phyloP scores from a whole-genome alignment of 2,329 filamentous ascomycete species.

The Dactylellina leptospora region DNA sequence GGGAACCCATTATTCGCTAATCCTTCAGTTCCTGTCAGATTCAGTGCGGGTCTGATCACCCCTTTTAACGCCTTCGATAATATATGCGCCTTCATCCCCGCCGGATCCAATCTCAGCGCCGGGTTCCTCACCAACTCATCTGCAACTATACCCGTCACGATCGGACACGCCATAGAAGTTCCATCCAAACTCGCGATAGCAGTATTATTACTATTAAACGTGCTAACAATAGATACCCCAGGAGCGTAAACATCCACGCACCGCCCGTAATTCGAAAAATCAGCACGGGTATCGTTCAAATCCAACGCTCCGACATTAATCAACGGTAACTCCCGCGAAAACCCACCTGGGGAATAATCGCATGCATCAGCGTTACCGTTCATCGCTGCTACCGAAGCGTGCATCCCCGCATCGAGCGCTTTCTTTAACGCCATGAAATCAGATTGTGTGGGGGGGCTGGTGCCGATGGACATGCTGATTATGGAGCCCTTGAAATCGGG shows the following conservation, averaged over 20 bases:
- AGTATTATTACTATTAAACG: conserved; percentile 64
- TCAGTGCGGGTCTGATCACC: conserved; percentile 12
- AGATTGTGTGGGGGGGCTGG: conserved; percentile 56
- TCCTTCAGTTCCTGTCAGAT: conserved; percentile 5
- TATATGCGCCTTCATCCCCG: conserved; percentile 53
- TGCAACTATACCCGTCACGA: conserved; percentile 56
- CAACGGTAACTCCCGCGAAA: conserved; percentile 60
- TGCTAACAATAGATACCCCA: conserved; percentile 65
- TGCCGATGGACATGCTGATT: conserved; percentile 68
- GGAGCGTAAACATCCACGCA: conserved; percentile 69
- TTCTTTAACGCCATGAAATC: conserved; percentile 27
- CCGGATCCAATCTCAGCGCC: conserved; percentile 45
- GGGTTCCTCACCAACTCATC: conserved; percentile 53
- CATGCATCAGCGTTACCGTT: conserved; percentile 58
- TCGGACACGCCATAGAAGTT: conserved; percentile 65
- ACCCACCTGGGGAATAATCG: conserved; percentile 60
- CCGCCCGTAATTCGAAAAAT: conserved; percentile 63
- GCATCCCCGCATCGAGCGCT: conserved; percentile 59
- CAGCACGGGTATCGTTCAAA: conserved; percentile 58
- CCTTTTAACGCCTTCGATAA: conserved; percentile 24
- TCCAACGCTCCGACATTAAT: conserved; percentile 61
- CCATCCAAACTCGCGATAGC: conserved; percentile 65
- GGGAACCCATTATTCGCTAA: conserved; percentile 31
- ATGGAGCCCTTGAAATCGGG: conserved; percentile 60
- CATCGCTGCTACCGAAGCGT: conserved; percentile 62